These are phyloP conservation scores for Claviceps sp. DNA, from an alignment of 2,329 filamentous ascomycete genomes.

Conservation along the genomic window DNA sequence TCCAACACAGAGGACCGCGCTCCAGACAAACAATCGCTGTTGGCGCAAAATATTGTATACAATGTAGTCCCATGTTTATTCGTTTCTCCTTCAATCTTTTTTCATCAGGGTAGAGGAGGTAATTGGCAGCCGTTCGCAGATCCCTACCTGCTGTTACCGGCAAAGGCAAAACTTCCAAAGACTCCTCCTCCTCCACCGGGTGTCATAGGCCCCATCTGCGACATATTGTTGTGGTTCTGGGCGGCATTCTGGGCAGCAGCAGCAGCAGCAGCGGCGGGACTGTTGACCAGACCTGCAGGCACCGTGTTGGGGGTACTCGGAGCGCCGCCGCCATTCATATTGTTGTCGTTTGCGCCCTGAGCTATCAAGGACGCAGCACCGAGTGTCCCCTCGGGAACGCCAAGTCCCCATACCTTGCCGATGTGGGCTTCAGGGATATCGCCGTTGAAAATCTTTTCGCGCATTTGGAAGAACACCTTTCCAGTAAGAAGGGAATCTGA, in stretches of 20 bases:
- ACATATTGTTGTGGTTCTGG: conserved; percentile 43
- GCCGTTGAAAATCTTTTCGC: conserved; percentile 75
- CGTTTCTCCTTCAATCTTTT: background rate
- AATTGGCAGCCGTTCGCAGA: conserved; percentile 7
- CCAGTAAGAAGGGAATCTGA: conserved; percentile 90
- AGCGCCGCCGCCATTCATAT: conserved; percentile 23
- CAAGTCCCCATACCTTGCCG: conserved; percentile 88
- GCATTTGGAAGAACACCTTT: conserved; percentile 88
- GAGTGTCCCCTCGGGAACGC: conserved; percentile 47
- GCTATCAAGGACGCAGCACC: conserved; percentile 20
- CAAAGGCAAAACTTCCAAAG: conserved; percentile 59
- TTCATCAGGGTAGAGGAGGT: conserved; percentile 2
- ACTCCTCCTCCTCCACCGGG: conserved; percentile 62
- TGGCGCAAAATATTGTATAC: background rate
- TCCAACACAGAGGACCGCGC: background rate
- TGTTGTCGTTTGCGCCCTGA: conserved; percentile 24
- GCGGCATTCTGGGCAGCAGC: conserved; percentile 22
- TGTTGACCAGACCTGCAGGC: conserved; percentile 33
- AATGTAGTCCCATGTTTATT: background rate
- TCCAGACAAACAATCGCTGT: background rate
- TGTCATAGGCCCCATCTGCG: conserved; percentile 57
- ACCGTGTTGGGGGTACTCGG: conserved; percentile 59
- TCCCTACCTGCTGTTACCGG: conserved; percentile 23
- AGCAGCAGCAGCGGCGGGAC: conserved; percentile 19
- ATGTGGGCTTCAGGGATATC: conserved; percentile 69